These are phyloP conservation scores for Glaciozyma martinii DNA, from an alignment of 768 basidiomycete genomes.

Conservation along the genomic window DNA sequence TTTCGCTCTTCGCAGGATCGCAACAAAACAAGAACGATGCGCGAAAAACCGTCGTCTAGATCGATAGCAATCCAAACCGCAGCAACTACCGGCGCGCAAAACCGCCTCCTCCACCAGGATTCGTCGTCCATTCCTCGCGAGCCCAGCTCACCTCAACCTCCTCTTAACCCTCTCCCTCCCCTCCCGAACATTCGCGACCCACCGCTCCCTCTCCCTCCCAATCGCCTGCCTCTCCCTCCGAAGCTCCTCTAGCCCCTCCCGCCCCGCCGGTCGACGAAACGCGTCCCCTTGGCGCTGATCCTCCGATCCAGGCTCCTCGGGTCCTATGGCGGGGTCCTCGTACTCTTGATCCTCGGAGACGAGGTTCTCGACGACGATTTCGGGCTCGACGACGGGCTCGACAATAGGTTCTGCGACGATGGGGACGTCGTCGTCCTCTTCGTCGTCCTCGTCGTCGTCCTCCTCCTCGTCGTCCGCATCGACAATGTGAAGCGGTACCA, in stretches of 20 bases:
- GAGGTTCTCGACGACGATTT: background rate
- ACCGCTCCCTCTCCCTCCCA: background rate
- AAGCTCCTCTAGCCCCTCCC: background rate
- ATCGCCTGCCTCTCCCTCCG: background rate
- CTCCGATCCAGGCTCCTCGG: too few relatives aligned
- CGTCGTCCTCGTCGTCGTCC: background rate
- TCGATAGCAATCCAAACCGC: too few relatives aligned
- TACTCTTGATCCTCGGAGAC: background rate
- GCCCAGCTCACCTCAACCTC: too few relatives aligned
- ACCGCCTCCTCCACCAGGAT: too few relatives aligned
- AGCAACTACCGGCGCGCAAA: too few relatives aligned
- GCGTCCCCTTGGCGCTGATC: background rate
- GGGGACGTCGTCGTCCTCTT: background rate
- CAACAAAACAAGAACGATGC: too few relatives aligned
- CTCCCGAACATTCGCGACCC: background rate
- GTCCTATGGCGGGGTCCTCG: background rate
- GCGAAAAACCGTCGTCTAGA: too few relatives aligned
- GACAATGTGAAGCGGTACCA: too few relatives aligned
- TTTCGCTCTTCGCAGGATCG: too few relatives aligned
- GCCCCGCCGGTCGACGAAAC: background rate
- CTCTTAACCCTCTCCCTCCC: too few relatives aligned
- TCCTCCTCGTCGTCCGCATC: background rate
- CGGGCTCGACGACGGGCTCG: background rate
- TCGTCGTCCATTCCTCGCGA: too few relatives aligned
- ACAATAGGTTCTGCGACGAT: background rate